phyloP scores from a whole-genome alignment of 2,329 filamentous ascomycete species.

The Cladosporium austrohemisphaericum region DNA sequence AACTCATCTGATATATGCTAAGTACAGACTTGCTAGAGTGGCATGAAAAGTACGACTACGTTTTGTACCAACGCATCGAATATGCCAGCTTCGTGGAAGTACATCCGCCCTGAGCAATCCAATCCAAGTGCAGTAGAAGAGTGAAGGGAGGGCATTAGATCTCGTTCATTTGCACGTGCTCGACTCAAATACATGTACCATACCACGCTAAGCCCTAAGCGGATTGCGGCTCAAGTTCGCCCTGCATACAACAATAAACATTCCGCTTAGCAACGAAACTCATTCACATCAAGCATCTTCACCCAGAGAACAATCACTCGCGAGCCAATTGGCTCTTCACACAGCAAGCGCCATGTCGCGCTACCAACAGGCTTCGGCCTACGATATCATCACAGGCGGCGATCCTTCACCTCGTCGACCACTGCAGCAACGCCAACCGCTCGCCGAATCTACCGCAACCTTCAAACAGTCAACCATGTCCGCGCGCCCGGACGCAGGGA shows the following conservation, averaged over 20 bases:
- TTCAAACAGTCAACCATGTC: constrained; percentile 37
- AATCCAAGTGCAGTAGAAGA: too few species aligned
- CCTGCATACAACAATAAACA: not conserved
- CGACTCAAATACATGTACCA: too few species aligned
- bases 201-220: too few species aligned
- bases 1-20: too few species aligned
- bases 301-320: not conserved
- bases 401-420: constrained; percentile 30
- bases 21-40: too few species aligned
- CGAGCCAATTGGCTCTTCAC: not conserved
- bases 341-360: constrained; percentile 28
- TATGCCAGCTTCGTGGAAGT: too few species aligned
- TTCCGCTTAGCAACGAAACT: not conserved
- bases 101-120: too few species aligned
- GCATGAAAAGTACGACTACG: too few species aligned
- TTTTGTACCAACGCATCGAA: too few species aligned
- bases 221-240: too few species aligned
- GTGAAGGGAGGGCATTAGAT: too few species aligned
- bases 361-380: constrained; percentile 39
- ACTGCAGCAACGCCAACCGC: constrained; percentile 35
- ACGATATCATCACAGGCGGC: constrained; percentile 48
- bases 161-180: too few species aligned
- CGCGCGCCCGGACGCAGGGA: constrained; percentile 41
- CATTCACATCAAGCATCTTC: not conserved
- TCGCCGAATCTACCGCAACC: constrained; percentile 9